Evolutionary conservation across 805 yeast genomes (phyloP).

Genomic region (Yarrowia yakushimensis): DNA sequence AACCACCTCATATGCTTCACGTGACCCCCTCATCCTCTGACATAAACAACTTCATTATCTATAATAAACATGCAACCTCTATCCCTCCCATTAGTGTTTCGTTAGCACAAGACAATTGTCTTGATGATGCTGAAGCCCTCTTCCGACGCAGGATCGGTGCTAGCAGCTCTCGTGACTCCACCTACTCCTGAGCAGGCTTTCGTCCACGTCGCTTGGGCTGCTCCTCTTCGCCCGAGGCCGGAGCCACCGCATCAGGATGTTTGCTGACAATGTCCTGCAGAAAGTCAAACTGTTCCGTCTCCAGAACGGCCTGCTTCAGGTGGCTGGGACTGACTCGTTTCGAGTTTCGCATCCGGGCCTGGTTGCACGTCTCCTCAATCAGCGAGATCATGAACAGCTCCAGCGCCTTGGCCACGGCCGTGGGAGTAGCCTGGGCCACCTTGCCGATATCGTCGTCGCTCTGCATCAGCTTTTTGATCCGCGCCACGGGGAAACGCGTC

Average conservation of each 20-base stretch:
- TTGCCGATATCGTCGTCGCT: conserved; percentile 98
- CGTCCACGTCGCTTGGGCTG: conserved; percentile 19
- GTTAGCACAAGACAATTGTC: background rate
- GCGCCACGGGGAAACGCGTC: conserved; percentile 55
- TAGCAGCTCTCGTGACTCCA: background rate
- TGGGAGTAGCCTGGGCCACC: conserved; percentile 97
- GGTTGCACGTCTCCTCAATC: conserved; percentile 76
- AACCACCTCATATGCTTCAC: too few species aligned
- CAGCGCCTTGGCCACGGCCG: conserved; percentile 93
- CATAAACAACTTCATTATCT: background rate
- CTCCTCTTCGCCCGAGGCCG: conserved; percentile 29
- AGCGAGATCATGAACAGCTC: conserved; percentile 88
- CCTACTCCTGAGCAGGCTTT: conserved; percentile 19
- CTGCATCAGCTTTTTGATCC: conserved; percentile 95
- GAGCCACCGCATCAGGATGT: conserved; percentile 47
- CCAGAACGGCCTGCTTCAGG: conserved; percentile 75
- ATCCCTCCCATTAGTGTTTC: background rate
- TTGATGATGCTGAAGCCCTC: too few species aligned
- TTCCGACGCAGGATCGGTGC: too few species aligned
- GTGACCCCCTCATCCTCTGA: too few species aligned
- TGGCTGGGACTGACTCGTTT: conserved; percentile 81
- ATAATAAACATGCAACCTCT: conserved; percentile 17
- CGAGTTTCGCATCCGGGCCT: conserved; percentile 70
- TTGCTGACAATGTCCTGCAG: conserved; percentile 70
- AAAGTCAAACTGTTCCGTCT: conserved; percentile 90